Percentiles rank a stretch among this genome's conserved stretches.
Evolutionary conservation across 2,329 filamentous ascomycete species (phyloP).

Genomic region (Phialophora verrucosa): DNA sequence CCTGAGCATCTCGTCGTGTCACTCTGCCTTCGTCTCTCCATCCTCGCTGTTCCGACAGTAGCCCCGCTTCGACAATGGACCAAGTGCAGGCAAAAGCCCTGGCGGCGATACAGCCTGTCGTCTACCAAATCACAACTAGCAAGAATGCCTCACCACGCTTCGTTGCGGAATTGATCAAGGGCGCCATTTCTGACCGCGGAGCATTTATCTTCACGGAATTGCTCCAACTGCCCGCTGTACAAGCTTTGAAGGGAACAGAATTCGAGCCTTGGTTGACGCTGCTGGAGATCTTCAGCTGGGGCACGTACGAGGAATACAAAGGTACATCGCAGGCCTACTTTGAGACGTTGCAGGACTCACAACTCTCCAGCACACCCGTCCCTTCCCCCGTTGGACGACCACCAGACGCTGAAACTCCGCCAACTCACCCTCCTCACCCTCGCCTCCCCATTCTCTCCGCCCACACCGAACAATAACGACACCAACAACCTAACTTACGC

Average conservation of each 20-base stretch:
- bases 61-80: slow-evolving; percentile 47
- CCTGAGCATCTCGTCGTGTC: not conserved
- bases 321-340: slow-evolving; percentile 48
- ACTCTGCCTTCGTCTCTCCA: not conserved
- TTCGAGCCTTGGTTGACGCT: slow-evolving; percentile 67
- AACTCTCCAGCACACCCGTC: slow-evolving; percentile 50
- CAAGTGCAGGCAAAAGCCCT: slow-evolving; percentile 59
- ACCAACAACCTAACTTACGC: slow-evolving; percentile 73
- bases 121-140: slow-evolving; percentile 85
- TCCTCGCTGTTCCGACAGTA: not conserved
- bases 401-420: slow-evolving; percentile 82
- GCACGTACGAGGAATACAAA: slow-evolving; percentile 81
- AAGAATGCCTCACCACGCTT: slow-evolving; percentile 73
- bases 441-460: slow-evolving; percentile 55
- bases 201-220: slow-evolving; percentile 95
- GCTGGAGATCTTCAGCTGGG: slow-evolving; percentile 89
- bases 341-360: not conserved
- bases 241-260: slow-evolving; percentile 65
- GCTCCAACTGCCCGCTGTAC: slow-evolving; percentile 79
- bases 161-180: slow-evolving; percentile 81
- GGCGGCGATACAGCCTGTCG: slow-evolving; percentile 76
- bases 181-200: slow-evolving; percentile 86
- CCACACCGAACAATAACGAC: slow-evolving; percentile 4
- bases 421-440: slow-evolving; percentile 88
- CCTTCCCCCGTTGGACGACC: slow-evolving; percentile 73